Evolutionary conservation across 768 basidiomycete species (phyloP), one percentile per base, ranked within the genome.

Genomic region (Amyloporia xantha): DNA sequence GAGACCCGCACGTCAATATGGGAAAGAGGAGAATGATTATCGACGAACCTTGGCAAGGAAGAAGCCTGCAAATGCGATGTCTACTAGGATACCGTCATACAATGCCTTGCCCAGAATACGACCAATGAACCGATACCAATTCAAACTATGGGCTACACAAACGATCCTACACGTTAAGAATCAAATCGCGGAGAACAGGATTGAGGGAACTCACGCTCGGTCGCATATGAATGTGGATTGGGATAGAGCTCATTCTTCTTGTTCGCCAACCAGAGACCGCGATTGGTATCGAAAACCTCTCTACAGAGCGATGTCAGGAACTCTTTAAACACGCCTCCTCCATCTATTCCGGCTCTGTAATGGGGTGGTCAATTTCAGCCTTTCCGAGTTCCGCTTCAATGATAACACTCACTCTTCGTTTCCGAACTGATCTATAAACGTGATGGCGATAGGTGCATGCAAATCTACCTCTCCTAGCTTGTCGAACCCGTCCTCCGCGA

Each of bases 301-400:
- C 87, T 92, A 49, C 84, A 85, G 15, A 99, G 66, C 12, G 86
- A 90, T 1, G 93, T 99, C 59, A 98, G 79, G 57, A 98, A 96
- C 65, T 98, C 96, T 64, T 98, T 99, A 74, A 96, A 98, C 4
- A 98, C 84, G 0, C 96, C 96, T 2, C 96, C 94, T 1, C 95
- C 94, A 54, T 97, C 95, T 26, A 98, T 95, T 0, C 94, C 95
- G 15, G 85, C 82, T 64, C 87, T 89, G 51, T 24, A 48, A 60
- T 17, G 10, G n/a, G n/a, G n/a, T n/a, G n/a, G n/a, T n/a, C n/a
- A n/a, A n/a, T n/a, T n/a, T n/a, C n/a, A n/a, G n/a, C n/a, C n/a
- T n/a, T n/a, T n/a, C n/a, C n/a, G n/a, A n/a, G n/a, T n/a, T n/a
- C n/a, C n/a, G n/a, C n/a, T n/a, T n/a, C n/a, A n/a, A n/a, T n/a